Percentiles rank a stretch among this genome's conserved stretches.
Evolutionary conservation across 2,329 filamentous ascomycete species (phyloP).

Genomic region (Cytospora paraplurivora): DNA sequence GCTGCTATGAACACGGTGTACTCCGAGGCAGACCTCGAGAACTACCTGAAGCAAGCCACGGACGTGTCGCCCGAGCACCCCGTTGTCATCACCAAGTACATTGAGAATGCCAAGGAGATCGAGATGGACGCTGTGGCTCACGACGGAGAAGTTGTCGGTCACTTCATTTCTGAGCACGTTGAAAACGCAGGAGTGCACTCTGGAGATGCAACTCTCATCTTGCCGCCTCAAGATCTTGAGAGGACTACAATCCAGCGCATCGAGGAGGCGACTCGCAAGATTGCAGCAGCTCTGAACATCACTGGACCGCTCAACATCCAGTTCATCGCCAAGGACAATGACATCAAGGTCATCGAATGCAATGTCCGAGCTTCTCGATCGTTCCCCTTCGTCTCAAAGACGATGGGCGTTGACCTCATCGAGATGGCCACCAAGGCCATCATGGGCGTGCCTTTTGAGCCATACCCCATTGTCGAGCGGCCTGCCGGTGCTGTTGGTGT

Average conservation of each 20-base stretch:
- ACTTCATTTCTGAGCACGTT: conserved; percentile 98
- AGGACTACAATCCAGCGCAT: conserved; percentile 86
- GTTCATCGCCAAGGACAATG: conserved; percentile 99
- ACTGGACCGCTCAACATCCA: conserved; percentile 99
- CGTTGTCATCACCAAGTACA: conserved; percentile 99
- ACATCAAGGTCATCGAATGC: conserved; percentile 99
- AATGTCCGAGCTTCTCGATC: conserved; percentile 95
- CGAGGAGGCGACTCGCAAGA: conserved; percentile 93
- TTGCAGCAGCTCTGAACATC: conserved; percentile 89
- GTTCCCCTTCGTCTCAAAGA: conserved; percentile 98
- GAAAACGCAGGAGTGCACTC: conserved; percentile 99
- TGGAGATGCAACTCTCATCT: conserved; percentile 92
- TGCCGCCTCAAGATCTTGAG: conserved; percentile 92
- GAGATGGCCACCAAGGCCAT: conserved; percentile 99
- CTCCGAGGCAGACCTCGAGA: conserved; percentile 87
- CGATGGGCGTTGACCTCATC: conserved; percentile 96
- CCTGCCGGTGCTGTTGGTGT: conserved; percentile 86
- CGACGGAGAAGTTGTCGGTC: conserved; percentile 85
- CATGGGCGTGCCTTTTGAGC: conserved; percentile 77
- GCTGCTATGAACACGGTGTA: conserved; percentile 99
- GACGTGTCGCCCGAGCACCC: conserved; percentile 95
- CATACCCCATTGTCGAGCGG: conserved; percentile 78
- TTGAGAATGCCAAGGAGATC: conserved; percentile 98
- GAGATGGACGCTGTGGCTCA: conserved; percentile 98
- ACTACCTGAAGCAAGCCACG: conserved; percentile 84